Evolutionary conservation across 2,329 filamentous ascomycete species (phyloP), one percentile per base, ranked within the genome.

Genomic region (Scedosporium minutisporum): DNA sequence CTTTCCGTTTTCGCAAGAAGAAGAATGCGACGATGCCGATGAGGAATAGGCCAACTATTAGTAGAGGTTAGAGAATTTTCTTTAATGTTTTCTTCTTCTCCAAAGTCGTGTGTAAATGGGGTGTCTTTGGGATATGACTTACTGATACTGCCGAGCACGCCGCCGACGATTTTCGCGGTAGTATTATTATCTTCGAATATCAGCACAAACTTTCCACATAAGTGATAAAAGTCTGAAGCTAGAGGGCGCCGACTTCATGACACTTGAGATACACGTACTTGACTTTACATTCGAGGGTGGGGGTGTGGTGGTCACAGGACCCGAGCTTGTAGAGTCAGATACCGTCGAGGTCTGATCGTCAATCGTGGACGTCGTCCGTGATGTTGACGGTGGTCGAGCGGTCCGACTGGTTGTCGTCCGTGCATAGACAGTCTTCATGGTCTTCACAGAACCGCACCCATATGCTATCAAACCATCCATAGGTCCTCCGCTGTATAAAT

Each of bases 131-230:
- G 18, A 51, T n/a, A n/a, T 14, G 42, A 65, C 66, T 57, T n/a
- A 67, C 66, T 64, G 21, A 65, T 18, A 21, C 64, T 57, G 6
- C 65, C 65, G 38, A 66, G 18, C 2, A 66, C 57, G n/a, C 63
- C 58, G n/a, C 62, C 63, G 3, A 62, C 60, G 18, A 66, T 61
- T 23, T 55, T 55, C 12, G 18, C 51, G 21, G 51, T 55, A 55
- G 6, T 23, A 55, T 55, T 23, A 38, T 38, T 14, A 38, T 29
- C 12, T 25, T 27, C 18, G 12, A 27, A 14, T 27, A 23, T 55
- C 23, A 27, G 51, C 23, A 23, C 6, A 23, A 23, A 18, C 12
- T 27, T 55, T 23, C 51, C 18, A 48, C 7, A 18, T 3, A 27
- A 23, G 23, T 55, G 12, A 27, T 14, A 23, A 23, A 55, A 12